Evolutionary conservation across 768 basidiomycete species (phyloP).

Genomic region (Suillus plorans): DNA sequence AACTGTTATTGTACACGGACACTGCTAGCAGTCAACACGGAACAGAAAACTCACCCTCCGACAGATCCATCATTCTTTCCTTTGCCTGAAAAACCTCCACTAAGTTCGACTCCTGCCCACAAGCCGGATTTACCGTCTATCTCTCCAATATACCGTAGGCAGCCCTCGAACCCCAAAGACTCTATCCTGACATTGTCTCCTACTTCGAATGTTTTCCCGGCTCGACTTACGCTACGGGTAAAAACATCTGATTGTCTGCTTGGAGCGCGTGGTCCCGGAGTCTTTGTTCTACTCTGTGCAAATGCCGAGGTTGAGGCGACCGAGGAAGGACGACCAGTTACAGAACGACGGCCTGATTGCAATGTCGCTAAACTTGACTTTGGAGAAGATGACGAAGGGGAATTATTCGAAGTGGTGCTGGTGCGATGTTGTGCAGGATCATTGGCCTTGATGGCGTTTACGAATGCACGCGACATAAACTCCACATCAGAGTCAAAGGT

Average conservation of each 20-base stretch:
- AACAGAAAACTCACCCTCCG: constrained; percentile 62
- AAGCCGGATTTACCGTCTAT: constrained; percentile 87
- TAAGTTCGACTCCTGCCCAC: constrained; percentile 93
- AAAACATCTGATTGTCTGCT: constrained; percentile 69
- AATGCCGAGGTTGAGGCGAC: constrained; percentile 55
- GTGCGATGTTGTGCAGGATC: constrained; percentile 73
- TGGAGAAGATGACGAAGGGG: constrained; percentile 51
- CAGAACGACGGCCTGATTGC: constrained; percentile 43
- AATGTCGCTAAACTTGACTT: constrained; percentile 36
- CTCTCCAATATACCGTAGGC: constrained; percentile 74
- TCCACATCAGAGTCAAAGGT: constrained; percentile 45
- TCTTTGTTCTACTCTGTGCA: constrained; percentile 46
- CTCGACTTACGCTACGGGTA: constrained; percentile 45
- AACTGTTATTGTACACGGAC: background rate
- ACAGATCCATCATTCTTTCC: constrained; percentile 96
- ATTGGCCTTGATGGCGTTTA: constrained; percentile 77
- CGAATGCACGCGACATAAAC: constrained; percentile 69
- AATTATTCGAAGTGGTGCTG: constrained; percentile 36
- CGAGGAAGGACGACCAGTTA: constrained; percentile 61
- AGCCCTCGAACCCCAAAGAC: constrained; percentile 86
- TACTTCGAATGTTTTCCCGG: constrained; percentile 53
- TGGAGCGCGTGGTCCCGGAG: constrained; percentile 55
- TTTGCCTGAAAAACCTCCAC: constrained; percentile 81
- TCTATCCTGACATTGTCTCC: constrained; percentile 88
- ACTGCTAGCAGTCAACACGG: background rate